Evolutionary conservation across 441 rosid genomes (phyloP).

Genomic region (Gossypium davidsonii): DNA sequence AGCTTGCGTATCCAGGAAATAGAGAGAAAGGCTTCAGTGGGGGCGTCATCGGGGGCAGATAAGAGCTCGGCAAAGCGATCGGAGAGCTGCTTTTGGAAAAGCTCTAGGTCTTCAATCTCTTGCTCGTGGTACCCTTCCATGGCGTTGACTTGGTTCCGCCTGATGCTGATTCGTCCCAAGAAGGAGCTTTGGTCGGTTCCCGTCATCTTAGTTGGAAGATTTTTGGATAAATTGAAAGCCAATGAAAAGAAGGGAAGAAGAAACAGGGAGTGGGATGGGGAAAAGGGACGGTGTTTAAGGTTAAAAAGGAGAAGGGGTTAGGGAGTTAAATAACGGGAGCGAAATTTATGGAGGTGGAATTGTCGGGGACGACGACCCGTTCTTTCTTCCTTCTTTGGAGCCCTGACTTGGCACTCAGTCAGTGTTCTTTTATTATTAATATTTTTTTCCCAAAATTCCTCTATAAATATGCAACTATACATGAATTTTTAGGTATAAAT

Average conservation of each 20-base stretch:
- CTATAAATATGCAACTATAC: too few relatives aligned
- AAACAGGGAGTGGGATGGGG: neutral
- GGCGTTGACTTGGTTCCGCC: slow-evolving; percentile 72
- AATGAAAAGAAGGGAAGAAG: neutral
- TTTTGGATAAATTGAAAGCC: neutral
- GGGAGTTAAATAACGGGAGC: neutral
- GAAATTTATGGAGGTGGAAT: slow-evolving; percentile 20
- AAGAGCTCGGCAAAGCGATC: slow-evolving; percentile 66
- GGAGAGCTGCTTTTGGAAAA: slow-evolving; percentile 65
- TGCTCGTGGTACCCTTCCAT: slow-evolving; percentile 84
- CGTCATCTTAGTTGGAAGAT: slow-evolving; percentile 35
- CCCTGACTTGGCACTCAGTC: slow-evolving; percentile 26
- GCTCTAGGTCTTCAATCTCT: slow-evolving; percentile 78
- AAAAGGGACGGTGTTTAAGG: neutral
- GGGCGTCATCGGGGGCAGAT: slow-evolving; percentile 21
- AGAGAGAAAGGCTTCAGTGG: slow-evolving; percentile 44
- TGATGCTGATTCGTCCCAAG: slow-evolving; percentile 77
- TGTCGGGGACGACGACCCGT: slow-evolving; percentile 29
- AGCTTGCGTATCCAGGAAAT: slow-evolving; percentile 80
- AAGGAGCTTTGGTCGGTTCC: slow-evolving; percentile 78
- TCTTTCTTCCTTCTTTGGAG: slow-evolving; percentile 19
- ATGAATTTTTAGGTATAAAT: too few relatives aligned
- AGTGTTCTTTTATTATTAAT: neutral
- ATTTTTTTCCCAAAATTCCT: neutral
- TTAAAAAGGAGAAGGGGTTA: slow-evolving; percentile 10